Percentiles rank a stretch among this genome's conserved stretches.
These are phyloP conservation scores for Calonectria pauciramosa DNA, from an alignment of 2,329 filamentous ascomycete genomes.

Conservation along the genomic window DNA sequence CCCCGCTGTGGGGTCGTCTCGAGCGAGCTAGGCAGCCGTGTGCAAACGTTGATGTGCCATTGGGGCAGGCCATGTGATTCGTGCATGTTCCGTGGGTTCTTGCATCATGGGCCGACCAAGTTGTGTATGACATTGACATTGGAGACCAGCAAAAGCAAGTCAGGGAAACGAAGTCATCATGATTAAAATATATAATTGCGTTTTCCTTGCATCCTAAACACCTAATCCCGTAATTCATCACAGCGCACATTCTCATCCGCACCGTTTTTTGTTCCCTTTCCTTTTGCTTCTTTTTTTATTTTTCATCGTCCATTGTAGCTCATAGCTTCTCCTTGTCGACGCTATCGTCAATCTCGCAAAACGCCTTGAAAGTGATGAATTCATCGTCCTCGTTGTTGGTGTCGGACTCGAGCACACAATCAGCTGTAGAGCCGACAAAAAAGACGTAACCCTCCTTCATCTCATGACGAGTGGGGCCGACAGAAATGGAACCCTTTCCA, in stretches of 20 bases:
- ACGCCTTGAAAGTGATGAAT: slow-evolving; percentile 92
- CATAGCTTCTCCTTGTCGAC: slow-evolving; percentile 45
- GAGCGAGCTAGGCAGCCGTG: background rate
- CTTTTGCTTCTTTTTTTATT: background rate
- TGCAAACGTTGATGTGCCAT: background rate
- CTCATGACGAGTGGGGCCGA: slow-evolving; percentile 85
- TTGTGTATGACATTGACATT: no score
- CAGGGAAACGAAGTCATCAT: slow-evolving; percentile 3
- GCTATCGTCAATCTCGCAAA: slow-evolving; percentile 81
- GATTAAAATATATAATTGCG: slow-evolving; percentile 23
- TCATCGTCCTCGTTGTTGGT: slow-evolving; percentile 70
- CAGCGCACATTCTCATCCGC: background rate
- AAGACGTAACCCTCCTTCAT: slow-evolving; percentile 81
- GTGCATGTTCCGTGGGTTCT: no score
- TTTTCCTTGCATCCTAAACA: slow-evolving; percentile 9
- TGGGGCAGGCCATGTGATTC: background rate
- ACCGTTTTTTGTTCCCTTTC: slow-evolving; percentile 5
- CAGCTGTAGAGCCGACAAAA: slow-evolving; percentile 90
- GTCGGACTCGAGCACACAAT: slow-evolving; percentile 81
- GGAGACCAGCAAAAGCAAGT: background rate
- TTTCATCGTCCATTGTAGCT: background rate
- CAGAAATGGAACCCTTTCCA: slow-evolving; percentile 85
- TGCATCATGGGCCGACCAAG: no score
- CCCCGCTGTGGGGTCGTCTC: background rate
- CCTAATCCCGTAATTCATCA: slow-evolving; percentile 11